These are phyloP conservation scores for Fusarium austroafricanum DNA, from an alignment of 2,329 filamentous ascomycete genomes.

Conservation along the genomic window DNA sequence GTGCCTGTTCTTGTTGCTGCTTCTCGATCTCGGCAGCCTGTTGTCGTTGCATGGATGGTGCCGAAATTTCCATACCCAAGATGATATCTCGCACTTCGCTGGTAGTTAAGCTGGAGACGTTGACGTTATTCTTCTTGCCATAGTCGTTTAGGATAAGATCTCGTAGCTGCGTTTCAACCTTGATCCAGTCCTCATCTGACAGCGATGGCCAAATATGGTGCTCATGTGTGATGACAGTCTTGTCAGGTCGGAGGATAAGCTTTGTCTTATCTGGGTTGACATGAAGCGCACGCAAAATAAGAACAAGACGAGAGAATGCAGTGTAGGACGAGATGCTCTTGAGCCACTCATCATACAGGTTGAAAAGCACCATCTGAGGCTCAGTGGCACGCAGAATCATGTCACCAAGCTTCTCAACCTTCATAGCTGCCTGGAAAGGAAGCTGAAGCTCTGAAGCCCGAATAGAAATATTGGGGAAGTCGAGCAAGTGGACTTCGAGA, in stretches of 20 bases:
- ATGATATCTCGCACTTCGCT: slow-evolving; percentile 99
- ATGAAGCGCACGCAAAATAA: slow-evolving; percentile 93
- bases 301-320: slow-evolving; percentile 92
- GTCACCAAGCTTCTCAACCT: slow-evolving; percentile 98
- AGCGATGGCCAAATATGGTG: slow-evolving; percentile 98
- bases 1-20: slow-evolving; percentile 96
- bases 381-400: slow-evolving; percentile 98
- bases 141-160: slow-evolving; percentile 98
- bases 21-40: slow-evolving; percentile 99
- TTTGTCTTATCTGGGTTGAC: slow-evolving; percentile 99
- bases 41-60: slow-evolving; percentile 96
- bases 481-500: slow-evolving; percentile 94
- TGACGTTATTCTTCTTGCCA: slow-evolving; percentile 99
- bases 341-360: slow-evolving; percentile 98
- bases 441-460: slow-evolving; percentile 96
- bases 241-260: slow-evolving; percentile 92
- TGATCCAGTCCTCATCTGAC: slow-evolving; percentile 97
- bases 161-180: slow-evolving; percentile 96
- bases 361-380: slow-evolving; percentile 99
- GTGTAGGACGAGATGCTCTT: slow-evolving; percentile 99
- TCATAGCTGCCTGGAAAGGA: slow-evolving; percentile 99
- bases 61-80: slow-evolving; percentile 98
- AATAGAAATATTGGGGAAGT: slow-evolving; percentile 99
- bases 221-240: slow-evolving; percentile 97
- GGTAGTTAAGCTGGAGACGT: slow-evolving; percentile 94